These are phyloP conservation scores for Juncus effusus DNA, from an alignment of 176 grass and related monocot genomes.

Conservation along the genomic window DNA sequence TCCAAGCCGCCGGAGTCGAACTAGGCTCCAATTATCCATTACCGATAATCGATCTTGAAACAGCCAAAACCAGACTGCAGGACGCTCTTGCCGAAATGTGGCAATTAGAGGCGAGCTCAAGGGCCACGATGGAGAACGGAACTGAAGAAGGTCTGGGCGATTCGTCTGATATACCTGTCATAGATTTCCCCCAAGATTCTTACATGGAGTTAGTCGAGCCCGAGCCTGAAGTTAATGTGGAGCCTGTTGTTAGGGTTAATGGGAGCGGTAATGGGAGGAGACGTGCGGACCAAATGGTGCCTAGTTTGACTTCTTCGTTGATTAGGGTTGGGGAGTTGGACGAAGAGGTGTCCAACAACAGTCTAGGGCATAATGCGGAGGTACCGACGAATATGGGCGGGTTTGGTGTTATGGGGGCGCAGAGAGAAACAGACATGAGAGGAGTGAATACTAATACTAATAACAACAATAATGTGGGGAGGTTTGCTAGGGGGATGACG, in stretches of 20 bases:
- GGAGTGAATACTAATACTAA: not conserved
- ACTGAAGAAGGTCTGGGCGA: slow-evolving; percentile 94
- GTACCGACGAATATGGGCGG: slow-evolving; percentile 39
- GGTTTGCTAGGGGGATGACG: slow-evolving; percentile 11
- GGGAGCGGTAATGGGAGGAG: slow-evolving; percentile 33
- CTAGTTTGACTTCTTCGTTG: slow-evolving; percentile 74
- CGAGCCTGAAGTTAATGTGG: slow-evolving; percentile 24
- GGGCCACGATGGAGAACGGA: slow-evolving; percentile 64
- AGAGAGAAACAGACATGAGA: slow-evolving; percentile 10
- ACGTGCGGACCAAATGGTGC: slow-evolving; percentile 82
- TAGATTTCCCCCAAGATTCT: slow-evolving; percentile 57
- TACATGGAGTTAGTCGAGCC: slow-evolving; percentile 57
- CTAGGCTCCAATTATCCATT: slow-evolving; percentile 90
- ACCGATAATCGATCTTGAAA: slow-evolving; percentile 71
- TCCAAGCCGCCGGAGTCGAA: slow-evolving; percentile 92
- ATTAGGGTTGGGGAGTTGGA: slow-evolving; percentile 47
- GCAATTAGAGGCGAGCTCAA: slow-evolving; percentile 77
- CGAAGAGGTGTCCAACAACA: slow-evolving; percentile 51
- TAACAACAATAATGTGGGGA: slow-evolving; percentile 22
- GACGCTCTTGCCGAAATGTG: slow-evolving; percentile 86
- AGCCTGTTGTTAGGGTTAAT: slow-evolving; percentile 34
- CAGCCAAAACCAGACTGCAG: slow-evolving; percentile 77
- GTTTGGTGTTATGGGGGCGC: not conserved
- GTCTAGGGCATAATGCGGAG: slow-evolving; percentile 46
- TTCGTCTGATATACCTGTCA: slow-evolving; percentile 61